Evolutionary conservation across 805 yeast genomes (phyloP).

Genomic region (Schizosaccharomyces osmophilus): DNA sequence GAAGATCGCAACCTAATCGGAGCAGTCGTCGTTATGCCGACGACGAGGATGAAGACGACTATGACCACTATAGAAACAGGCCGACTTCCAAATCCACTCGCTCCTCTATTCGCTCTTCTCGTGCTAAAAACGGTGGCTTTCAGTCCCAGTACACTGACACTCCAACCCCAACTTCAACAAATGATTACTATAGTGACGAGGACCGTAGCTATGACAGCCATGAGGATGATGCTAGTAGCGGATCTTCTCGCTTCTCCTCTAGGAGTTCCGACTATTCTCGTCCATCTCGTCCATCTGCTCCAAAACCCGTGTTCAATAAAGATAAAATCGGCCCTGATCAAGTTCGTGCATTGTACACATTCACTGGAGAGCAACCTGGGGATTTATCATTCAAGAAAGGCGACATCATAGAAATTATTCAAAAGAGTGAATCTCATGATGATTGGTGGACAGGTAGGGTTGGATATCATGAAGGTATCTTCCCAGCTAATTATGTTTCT

Average conservation of each 20-base stretch:
- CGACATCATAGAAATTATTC: constrained; percentile 66
- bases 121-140: background rate
- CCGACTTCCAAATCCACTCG: background rate
- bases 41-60: constrained; percentile 20
- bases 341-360: constrained; percentile 73
- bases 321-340: constrained; percentile 15
- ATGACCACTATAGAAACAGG: constrained; percentile 10
- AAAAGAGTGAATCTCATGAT: constrained; percentile 67
- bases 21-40: constrained; percentile 2
- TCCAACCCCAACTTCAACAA: background rate
- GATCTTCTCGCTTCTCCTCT: background rate
- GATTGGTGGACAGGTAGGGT: constrained; percentile 98
- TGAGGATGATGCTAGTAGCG: background rate
- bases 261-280: background rate
- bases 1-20: background rate
- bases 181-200: no score
- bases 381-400: constrained; percentile 87
- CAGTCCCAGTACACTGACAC: background rate
- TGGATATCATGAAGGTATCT: constrained; percentile 61
- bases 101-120: background rate
- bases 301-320: constrained; percentile 18
- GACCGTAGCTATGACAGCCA: background rate
- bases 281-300: constrained; percentile 21
- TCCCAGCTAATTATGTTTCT: background rate
- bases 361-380: constrained; percentile 81